Base-by-base conservation (phyloP, 441 rosid genomes). In the Oxalis stricta region DNA sequence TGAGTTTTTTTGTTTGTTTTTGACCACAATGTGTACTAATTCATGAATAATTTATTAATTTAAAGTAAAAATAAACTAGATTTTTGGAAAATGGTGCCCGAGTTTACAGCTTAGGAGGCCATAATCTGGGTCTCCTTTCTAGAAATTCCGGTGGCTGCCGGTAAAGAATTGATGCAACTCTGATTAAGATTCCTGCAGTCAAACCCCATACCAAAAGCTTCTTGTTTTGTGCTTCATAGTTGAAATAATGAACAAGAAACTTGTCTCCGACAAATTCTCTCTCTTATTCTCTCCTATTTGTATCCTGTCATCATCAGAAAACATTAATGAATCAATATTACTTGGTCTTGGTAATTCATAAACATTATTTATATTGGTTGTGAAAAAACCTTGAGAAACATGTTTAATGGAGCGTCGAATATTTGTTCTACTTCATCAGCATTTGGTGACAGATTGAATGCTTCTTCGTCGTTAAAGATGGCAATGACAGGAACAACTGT, bases 351-450 rank as follows among this genome's bases (percentile, higher is more conserved):
- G n/a, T n/a, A n/a, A n/a, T n/a, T n/a, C n/a, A n/a, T n/a, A n/a
- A n/a, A n/a, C n/a, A n/a, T n/a, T n/a, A n/a, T n/a, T n/a, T n/a
- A n/a, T n/a, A n/a, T n/a, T n/a, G n/a, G n/a, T n/a, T n/a, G 1
- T 17, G 35, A 36, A 23, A 31, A 10, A 0, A 84, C 84, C 87
- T 73, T 69, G 33, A 81, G 79, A 55, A 84, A 81, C 91, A 81
- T 84, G 55, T 81, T 81, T 22, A 81, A 54, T 0, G 88, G 92
- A 28, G 58, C 85, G 48, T 81, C 78, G 12, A 81, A 78, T 46
- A 81, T 68, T 8, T 70, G 69, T 68, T 81, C 85, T 4, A 81
- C 88, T 64, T 84, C 88, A 37, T 53, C 49, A 33, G 75, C 52
- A 61, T 52, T 67, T 18, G 54, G 77, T 21, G 40, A 26, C 3